Percentiles rank a stretch among this genome's conserved stretches.
Conservation (phyloP, 2,329 filamentous ascomycete species). For the Pseudonectria foliicola region DNA sequence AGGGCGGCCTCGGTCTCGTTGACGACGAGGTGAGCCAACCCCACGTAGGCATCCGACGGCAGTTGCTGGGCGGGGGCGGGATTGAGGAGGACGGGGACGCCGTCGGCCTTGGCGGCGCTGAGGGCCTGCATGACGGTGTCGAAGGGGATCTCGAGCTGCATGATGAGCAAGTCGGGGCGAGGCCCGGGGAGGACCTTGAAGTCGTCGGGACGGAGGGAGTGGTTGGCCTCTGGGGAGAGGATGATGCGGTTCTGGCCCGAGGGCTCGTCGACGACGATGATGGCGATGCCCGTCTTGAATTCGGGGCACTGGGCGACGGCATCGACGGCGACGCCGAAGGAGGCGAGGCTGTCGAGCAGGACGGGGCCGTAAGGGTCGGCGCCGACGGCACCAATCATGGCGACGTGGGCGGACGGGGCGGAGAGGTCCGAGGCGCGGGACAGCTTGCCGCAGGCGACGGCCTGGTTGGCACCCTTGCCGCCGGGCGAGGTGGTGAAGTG, state of each 20-base stretch:
- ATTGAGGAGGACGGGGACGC: conserved; percentile 68
- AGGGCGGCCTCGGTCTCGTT: conserved; percentile 86
- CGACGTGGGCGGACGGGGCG: conserved; percentile 38
- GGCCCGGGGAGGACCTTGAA: conserved; percentile 27
- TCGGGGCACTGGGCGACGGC: conserved; percentile 39
- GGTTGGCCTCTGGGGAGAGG: conserved; percentile 65
- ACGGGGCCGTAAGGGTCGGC: conserved; percentile 57
- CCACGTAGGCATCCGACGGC: conserved; percentile 57
- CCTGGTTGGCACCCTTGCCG: conserved; percentile 95
- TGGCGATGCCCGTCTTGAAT: conserved; percentile 60
- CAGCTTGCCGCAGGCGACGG: conserved; percentile 77
- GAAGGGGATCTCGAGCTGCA: conserved; percentile 73
- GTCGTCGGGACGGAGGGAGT: conserved; percentile 33
- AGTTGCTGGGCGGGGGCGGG: conserved; percentile 70
- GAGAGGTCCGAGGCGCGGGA: conserved; percentile 45
- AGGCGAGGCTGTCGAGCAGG: conserved; percentile 50
- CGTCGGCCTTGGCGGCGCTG: conserved; percentile 36
- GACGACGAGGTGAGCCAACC: conserved; percentile 72
- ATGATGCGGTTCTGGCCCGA: conserved; percentile 73
- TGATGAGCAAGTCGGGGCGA: conserved; percentile 56
- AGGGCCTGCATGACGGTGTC: conserved; percentile 58
- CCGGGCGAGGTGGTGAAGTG: conserved; percentile 76
- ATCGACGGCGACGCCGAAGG: conserved; percentile 55
- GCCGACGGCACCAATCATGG: conserved; percentile 71
- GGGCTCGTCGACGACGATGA: conserved; percentile 68